phyloP scores from a whole-genome alignment of 208 protist species.

The Crithidia bombi region DNA sequence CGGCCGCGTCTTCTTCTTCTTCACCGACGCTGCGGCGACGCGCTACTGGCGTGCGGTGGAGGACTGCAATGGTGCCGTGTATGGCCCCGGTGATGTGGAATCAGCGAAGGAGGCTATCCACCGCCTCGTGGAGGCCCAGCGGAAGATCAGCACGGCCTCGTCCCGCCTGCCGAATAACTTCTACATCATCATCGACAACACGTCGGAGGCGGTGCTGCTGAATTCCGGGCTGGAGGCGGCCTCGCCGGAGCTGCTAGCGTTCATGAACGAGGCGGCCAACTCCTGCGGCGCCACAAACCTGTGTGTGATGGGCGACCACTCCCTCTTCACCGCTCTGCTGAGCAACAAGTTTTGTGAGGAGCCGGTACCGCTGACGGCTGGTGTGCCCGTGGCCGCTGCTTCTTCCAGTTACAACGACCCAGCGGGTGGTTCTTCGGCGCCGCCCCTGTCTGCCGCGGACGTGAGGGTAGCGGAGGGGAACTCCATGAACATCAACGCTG shows the following conservation, averaged over 20 bases:
- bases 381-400: not conserved
- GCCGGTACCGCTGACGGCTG: slow-evolving; percentile 12
- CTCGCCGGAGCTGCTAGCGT: slow-evolving; percentile 37
- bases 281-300: slow-evolving; percentile 31
- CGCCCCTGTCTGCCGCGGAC: slow-evolving; percentile 6
- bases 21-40: slow-evolving; percentile 44
- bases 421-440: slow-evolving; percentile 3
- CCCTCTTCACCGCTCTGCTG: slow-evolving; percentile 53
- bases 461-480: not conserved
- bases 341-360: slow-evolving; percentile 41
- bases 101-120: slow-evolving; percentile 34
- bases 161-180: slow-evolving; percentile 35
- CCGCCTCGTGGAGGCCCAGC: slow-evolving; percentile 33
- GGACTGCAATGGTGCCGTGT: slow-evolving; percentile 43
- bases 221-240: slow-evolving; percentile 35
- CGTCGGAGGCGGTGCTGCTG: slow-evolving; percentile 40
- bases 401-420: not conserved
- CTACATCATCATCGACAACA: slow-evolving; percentile 68
- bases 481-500: not conserved
- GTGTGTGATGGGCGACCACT: slow-evolving; percentile 44
- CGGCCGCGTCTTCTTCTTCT: slow-evolving; percentile 55
- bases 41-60: slow-evolving; percentile 47
- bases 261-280: slow-evolving; percentile 31
- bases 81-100: slow-evolving; percentile 32
- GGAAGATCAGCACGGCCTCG: not conserved